Conservation (phyloP, 306 rosid genomes). For the Cercis canadensis region DNA sequence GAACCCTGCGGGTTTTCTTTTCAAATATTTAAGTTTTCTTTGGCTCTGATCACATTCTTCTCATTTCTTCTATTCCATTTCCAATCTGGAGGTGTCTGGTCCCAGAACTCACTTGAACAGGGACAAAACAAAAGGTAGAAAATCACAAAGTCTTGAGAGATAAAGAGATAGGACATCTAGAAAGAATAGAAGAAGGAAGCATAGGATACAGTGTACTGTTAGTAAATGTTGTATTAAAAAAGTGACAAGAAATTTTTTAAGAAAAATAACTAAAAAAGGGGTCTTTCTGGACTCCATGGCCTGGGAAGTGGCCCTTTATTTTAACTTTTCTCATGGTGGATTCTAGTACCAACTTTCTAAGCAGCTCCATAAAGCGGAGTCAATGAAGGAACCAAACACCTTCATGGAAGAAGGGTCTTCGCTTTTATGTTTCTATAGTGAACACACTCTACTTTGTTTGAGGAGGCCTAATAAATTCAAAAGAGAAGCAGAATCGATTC, state of each 20-base stretch:
- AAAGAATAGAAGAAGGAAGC: slow-evolving; percentile 24
- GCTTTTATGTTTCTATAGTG: slow-evolving; percentile 27
- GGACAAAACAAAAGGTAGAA: slow-evolving; percentile 33
- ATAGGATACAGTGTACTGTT: slow-evolving; percentile 27
- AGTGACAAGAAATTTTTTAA: background rate
- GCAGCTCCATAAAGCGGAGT: slow-evolving; percentile 35
- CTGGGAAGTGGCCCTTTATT: slow-evolving; percentile 34
- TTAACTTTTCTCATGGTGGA: slow-evolving; percentile 28
- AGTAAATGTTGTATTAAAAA: background rate
- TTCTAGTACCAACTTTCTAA: slow-evolving; percentile 41
- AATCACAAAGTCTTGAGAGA: slow-evolving; percentile 32
- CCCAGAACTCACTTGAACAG: slow-evolving; percentile 16
- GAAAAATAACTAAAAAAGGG: slow-evolving; percentile 2
- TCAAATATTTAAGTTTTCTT: slow-evolving; percentile 14
- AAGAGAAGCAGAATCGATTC: background rate
- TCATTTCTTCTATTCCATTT: slow-evolving; percentile 55
- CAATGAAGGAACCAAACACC: slow-evolving; percentile 43
- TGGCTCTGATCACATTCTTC: slow-evolving; percentile 42
- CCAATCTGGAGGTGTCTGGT: slow-evolving; percentile 33
- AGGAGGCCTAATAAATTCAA: background rate
- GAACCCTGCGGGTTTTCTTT: slow-evolving; percentile 17
- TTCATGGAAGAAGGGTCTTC: slow-evolving; percentile 30
- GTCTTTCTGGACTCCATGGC: slow-evolving; percentile 35
- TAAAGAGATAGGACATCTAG: slow-evolving; percentile 25
- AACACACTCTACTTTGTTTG: background rate